Percentiles rank a stretch among this genome's conserved stretches.
Conservation (phyloP, 176 grass and related monocot species). For the Oryza punctata region DNA sequence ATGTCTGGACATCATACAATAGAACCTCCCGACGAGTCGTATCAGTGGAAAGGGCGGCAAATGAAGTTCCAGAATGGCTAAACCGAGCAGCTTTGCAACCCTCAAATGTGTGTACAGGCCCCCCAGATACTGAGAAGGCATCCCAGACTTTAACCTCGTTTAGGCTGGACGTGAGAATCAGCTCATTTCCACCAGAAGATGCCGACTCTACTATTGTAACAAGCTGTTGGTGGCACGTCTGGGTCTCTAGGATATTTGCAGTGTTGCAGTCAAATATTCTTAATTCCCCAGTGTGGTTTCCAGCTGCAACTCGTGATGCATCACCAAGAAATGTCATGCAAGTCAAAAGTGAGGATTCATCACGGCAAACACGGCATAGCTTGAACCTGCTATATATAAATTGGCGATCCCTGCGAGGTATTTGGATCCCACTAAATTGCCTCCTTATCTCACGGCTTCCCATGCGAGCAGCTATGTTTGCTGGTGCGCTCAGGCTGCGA, state of each 20-base stretch:
- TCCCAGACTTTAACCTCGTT: constrained; percentile 91
- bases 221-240: constrained; percentile 66
- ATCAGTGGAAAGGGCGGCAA: constrained; percentile 79
- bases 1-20: constrained; percentile 86
- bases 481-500: constrained; percentile 70
- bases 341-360: constrained; percentile 73
- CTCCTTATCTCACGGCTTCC: constrained; percentile 75
- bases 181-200: constrained; percentile 53
- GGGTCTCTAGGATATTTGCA: constrained; percentile 74
- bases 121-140: constrained; percentile 56
- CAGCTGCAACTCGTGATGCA: constrained; percentile 78
- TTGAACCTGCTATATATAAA: constrained; percentile 98
- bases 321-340: constrained; percentile 90
- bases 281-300: constrained; percentile 79
- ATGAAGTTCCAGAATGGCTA: constrained; percentile 67
- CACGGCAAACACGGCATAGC: constrained; percentile 83
- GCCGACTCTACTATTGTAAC: constrained; percentile 74
- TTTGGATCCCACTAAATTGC: constrained; percentile 74
- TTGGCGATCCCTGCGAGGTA: constrained; percentile 82
- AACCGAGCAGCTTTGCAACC: constrained; percentile 85
- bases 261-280: constrained; percentile 91
- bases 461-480: constrained; percentile 81
- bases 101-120: constrained; percentile 85
- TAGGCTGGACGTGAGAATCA: constrained; percentile 76
- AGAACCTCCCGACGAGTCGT: constrained; percentile 55